Evolutionary conservation across 495 filamentous ascomycete species (phyloP).

Genomic region (Trichoderma parareesei): DNA sequence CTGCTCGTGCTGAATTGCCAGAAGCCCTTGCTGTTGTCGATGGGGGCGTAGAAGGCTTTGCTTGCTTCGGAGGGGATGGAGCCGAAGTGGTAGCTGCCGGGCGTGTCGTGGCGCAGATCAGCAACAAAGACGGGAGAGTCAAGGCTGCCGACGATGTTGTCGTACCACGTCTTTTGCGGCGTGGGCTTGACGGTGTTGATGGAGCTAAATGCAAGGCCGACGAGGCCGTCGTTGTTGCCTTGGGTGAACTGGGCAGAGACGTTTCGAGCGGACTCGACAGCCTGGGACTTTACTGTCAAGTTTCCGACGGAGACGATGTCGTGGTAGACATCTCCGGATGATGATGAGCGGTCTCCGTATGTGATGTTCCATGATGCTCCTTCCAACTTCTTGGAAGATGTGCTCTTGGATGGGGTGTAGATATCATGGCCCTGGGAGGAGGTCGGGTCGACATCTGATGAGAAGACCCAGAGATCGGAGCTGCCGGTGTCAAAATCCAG

Average conservation of each 20-base stretch:
- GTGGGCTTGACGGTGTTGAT: constrained; percentile 57
- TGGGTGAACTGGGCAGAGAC: constrained; percentile 55
- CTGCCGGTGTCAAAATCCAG: constrained; percentile 74
- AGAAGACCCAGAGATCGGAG: constrained; percentile 61
- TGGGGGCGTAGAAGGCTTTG: constrained; percentile 49
- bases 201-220: constrained; percentile 13
- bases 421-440: constrained; percentile 43
- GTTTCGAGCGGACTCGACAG: constrained; percentile 59
- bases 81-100: constrained; percentile 66
- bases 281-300: constrained; percentile 57
- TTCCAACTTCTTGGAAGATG: constrained; percentile 38
- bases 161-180: constrained; percentile 60
- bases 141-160: constrained; percentile 51
- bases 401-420: constrained; percentile 48
- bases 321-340: constrained; percentile 61
- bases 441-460: constrained; percentile 33
- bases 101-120: constrained; percentile 52
- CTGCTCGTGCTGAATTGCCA: constrained; percentile 59
- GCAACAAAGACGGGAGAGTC: constrained; percentile 57
- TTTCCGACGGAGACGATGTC: constrained; percentile 72
- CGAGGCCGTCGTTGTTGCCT: constrained; percentile 48
- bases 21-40: constrained; percentile 54
- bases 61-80: constrained; percentile 54
- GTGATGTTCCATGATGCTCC: constrained; percentile 58
- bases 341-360: constrained; percentile 67